Base-by-base conservation (phyloP, 371 early-diverging fungal genomes). In the Choanephora cucurbitarum region DNA sequence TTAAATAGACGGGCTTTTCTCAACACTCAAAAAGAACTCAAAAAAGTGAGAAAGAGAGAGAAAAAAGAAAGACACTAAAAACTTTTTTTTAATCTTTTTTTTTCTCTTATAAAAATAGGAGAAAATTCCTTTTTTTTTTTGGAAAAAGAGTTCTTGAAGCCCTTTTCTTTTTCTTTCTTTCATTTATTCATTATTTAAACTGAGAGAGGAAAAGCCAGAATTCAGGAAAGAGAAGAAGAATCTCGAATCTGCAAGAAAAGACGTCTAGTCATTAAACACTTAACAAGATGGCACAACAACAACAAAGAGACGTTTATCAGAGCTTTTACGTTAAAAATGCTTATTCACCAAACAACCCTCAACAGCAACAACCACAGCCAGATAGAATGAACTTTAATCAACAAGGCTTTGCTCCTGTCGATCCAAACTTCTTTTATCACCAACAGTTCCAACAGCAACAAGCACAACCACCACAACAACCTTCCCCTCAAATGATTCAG, bases 241-340 rank as follows among this genome's bases (percentile, higher is more conserved):
- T 47, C 49, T 56, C 56, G 48, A 56, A 42, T 39, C 41, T n/a
- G 15, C 42, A 46, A 48, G 49, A 48, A 56, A 48, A 41, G 48
- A 37, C 41, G 34, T 48, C 46, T 55, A 40, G 48, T 56, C 47
- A 44, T 42, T 42, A 24, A 31, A 31, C 32, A 19, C 1, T 53
- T 14, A 33, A 53, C 40, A 64, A 21, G 37, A 64, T 64, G 64
- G 55, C 64, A 21, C 65, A 64, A 60, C 37, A 64, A 60, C 37
- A 9, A 37, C 62, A 55, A 47, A 51, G 65, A 52, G 65, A 64
- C 52, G 46, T 52, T 34, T 64, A 51, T 56, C 60, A 60, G 43
- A 64, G 59, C 32, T 64, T 51, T 45, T 37, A 58, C 21, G 45
- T 51, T 22, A 58, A 56, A 44, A 39, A 55, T 43, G 52, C 44